Conservation (phyloP, 345 rosid species). For the Rhizophora mangle region DNA sequence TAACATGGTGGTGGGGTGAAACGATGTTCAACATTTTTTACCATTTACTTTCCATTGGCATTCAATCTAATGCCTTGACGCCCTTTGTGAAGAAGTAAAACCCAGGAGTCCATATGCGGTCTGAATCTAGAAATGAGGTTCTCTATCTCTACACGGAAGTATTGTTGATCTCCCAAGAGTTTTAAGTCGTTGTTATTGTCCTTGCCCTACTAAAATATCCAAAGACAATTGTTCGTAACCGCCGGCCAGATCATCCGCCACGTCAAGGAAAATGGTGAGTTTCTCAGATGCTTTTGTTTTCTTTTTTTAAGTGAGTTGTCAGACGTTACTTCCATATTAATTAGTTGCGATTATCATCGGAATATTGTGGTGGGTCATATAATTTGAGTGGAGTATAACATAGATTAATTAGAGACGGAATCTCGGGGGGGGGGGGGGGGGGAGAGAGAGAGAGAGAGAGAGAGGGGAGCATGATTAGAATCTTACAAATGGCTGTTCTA, state of each 20-base stretch:
- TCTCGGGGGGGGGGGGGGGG: no score
- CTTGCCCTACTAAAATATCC: no score
- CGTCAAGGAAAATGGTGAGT: slow-evolving; percentile 1
- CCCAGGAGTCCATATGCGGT: no score
- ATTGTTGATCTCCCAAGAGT: background rate
- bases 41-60: background rate
- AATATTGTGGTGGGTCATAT: slow-evolving; percentile 12
- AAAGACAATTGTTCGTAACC: background rate
- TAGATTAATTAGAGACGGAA: slow-evolving; percentile 21
- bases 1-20: background rate
- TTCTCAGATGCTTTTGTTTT: background rate
- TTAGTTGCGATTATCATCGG: slow-evolving; percentile 2
- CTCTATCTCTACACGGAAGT: background rate
- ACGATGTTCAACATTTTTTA: background rate
- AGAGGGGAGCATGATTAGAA: slow-evolving; percentile 11
- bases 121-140: background rate
- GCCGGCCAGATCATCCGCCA: background rate
- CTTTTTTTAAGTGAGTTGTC: no score
- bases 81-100: no score
- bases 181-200: background rate
- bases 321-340: background rate
- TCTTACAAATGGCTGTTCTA: slow-evolving; percentile 10
- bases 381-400: background rate
- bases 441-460: background rate
- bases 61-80: background rate